Evolutionary conservation across 2,329 filamentous ascomycete genomes (phyloP).

Genomic region (Plenodomus lindquistii): DNA sequence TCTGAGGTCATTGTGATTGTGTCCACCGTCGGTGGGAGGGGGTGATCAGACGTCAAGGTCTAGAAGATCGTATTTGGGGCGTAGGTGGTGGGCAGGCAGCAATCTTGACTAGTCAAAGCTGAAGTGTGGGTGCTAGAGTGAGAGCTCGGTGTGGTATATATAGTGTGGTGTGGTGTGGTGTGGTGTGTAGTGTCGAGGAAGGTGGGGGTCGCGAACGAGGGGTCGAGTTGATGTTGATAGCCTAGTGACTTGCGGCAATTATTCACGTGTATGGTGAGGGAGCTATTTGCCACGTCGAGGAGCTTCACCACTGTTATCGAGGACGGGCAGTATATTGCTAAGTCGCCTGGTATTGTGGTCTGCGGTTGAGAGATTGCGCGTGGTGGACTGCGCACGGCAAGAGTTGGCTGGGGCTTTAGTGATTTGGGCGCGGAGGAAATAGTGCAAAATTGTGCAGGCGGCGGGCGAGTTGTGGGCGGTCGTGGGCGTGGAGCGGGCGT

Average conservation of each 20-base stretch:
- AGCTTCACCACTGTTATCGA: slow-evolving; percentile 6
- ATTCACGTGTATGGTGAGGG: neutral
- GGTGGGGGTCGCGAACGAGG: slow-evolving; percentile 16
- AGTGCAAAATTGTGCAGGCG: slow-evolving; percentile 28
- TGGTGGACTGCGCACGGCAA: slow-evolving; percentile 7
- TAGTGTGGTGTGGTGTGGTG: neutral
- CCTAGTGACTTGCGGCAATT: slow-evolving; percentile 18
- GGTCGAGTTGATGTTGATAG: too few relatives aligned
- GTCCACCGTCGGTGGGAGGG: slow-evolving; percentile 29
- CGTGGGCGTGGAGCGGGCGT: slow-evolving; percentile 31
- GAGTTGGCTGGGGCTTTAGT: slow-evolving; percentile 11
- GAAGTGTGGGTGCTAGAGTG: slow-evolving; percentile 16
- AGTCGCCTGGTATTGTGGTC: slow-evolving; percentile 18
- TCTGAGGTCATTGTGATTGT: slow-evolving; percentile 51
- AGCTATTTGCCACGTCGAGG: slow-evolving; percentile 14
- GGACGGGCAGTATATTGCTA: slow-evolving; percentile 10
- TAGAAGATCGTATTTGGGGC: slow-evolving; percentile 8
- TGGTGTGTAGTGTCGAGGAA: slow-evolving; percentile 11
- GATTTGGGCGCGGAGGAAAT: slow-evolving; percentile 11
- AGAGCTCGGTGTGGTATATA: too few relatives aligned
- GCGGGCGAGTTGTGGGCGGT: slow-evolving; percentile 22
- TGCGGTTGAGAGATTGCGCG: slow-evolving; percentile 15
- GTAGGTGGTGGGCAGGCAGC: slow-evolving; percentile 20
- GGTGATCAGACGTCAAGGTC: slow-evolving; percentile 17
- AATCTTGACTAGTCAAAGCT: slow-evolving; percentile 20